Evolutionary conservation across 148 eudicot species (phyloP).

Genomic region (Gaultheria prostrata): DNA sequence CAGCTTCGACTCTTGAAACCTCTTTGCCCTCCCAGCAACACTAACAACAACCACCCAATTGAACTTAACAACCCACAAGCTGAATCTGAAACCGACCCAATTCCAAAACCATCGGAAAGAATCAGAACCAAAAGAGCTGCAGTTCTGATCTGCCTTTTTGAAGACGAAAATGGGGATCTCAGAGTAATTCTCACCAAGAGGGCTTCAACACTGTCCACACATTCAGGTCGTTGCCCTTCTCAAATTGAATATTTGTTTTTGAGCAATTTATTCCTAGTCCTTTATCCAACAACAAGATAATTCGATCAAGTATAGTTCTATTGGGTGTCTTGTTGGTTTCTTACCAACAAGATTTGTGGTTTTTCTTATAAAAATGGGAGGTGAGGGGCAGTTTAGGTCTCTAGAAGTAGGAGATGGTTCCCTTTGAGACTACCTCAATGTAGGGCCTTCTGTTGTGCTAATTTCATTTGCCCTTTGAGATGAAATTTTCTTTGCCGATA

Average conservation of each 20-base stretch:
- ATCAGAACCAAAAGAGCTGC: slow-evolving; percentile 47
- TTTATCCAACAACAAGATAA: background rate
- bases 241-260: background rate
- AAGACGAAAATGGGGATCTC: slow-evolving; percentile 53
- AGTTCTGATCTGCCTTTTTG: slow-evolving; percentile 67
- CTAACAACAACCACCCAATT: background rate
- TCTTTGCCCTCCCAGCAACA: slow-evolving; percentile 14
- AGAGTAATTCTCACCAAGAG: slow-evolving; percentile 85
- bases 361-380: too few relatives aligned
- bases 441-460: too few relatives aligned
- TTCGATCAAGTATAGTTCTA: background rate
- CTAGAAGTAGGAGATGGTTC: too few relatives aligned
- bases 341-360: too few relatives aligned
- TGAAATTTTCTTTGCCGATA: too few relatives aligned
- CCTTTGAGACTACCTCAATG: too few relatives aligned
- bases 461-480: too few relatives aligned
- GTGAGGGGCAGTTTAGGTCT: too few relatives aligned
- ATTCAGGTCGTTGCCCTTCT: slow-evolving; percentile 45
- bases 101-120: background rate
- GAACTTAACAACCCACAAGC: background rate
- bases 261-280: background rate
- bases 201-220: slow-evolving; percentile 66
- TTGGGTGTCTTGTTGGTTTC: too few relatives aligned
- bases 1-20: slow-evolving; percentile 50
- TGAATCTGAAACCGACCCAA: background rate